Base-by-base conservation (phyloP, 2,329 filamentous ascomycete species). In the Colletotrichum echinochloae region DNA sequence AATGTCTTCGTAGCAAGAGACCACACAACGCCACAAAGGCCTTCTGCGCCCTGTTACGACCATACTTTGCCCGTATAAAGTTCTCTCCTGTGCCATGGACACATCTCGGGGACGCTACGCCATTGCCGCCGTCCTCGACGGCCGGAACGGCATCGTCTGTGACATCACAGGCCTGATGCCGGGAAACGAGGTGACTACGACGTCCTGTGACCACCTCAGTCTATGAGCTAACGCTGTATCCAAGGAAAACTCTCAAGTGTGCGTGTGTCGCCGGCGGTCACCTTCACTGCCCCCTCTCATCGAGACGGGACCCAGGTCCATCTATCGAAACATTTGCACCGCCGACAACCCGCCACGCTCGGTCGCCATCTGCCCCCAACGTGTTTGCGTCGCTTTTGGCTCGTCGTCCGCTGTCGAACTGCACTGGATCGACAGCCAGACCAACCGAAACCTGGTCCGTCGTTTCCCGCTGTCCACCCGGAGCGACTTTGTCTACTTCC, bases 321-420 rank as follows among this genome's bases (percentile, higher is more conserved):
- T 79, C 48, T 80, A 79, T 75, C 81, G 84, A 49, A 83, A 87
- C 71, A 75, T 92, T 49, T 91, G 90, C 75, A 88, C 86, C 2
- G 79, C 85, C 46, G 86, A 91, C 63, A 89, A 91, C 72, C 87
- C 87, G 20, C 90, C 90, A 16, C 85, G 87, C n/a, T 90, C 88
- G 48, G 85, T 92, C 12, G 87, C 90, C 0, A 87, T 92, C 41
- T 91, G 88, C 73, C 90, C 90, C n/a, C 87, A 90, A 67, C 84
- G 88, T 55, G 84, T 85, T 60, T 91, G 89, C 73, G 87, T 91
- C 41, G 90, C 89, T 11, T 92, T 91, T 80, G 90, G 90, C 18
- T 91, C 88, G 72, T 84, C 85, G 16, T 83, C 85, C 9, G 88
- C 89, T 1, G 87, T 92, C 62, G 90, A 92, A 75, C 80, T 92